A percentile compares a stretch with the other conserved stretches of the same genome.
Evolutionary conservation across 805 yeast genomes (phyloP).

Genomic region (Sungouiella blattae): DNA sequence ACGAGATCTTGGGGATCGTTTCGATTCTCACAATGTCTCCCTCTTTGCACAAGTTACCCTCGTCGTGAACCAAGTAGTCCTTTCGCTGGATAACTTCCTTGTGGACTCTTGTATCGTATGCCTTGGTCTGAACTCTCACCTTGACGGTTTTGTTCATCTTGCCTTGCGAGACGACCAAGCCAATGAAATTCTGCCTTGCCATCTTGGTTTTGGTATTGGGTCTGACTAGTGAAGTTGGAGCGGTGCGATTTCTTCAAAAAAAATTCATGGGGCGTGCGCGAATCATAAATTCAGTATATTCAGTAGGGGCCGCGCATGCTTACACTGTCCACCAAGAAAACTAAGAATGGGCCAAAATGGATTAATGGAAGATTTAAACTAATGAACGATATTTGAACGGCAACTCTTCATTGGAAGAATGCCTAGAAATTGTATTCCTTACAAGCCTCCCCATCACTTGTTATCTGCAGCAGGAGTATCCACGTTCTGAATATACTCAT

Average conservation of each 20-base stretch:
- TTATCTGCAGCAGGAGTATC: slow-evolving; percentile 12
- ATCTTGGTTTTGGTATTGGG: slow-evolving; percentile 32
- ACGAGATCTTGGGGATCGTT: slow-evolving; percentile 78
- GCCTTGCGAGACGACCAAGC: slow-evolving; percentile 93
- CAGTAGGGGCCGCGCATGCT: no score
- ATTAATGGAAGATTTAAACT: no score
- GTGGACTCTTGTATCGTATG: slow-evolving; percentile 67
- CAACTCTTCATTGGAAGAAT: no score
- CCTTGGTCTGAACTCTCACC: slow-evolving; percentile 79
- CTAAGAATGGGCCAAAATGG: no score
- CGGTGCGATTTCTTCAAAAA: slow-evolving; percentile 1
- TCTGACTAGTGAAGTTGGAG: not conserved
- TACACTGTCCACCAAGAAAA: no score
- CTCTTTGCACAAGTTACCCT: slow-evolving; percentile 84
- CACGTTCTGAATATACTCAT: slow-evolving; percentile 21
- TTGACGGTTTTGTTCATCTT: slow-evolving; percentile 94
- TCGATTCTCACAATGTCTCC: slow-evolving; percentile 96
- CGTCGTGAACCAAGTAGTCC: slow-evolving; percentile 90
- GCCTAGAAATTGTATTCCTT: no score
- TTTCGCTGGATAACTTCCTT: slow-evolving; percentile 75
- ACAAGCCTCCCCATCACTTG: no score
- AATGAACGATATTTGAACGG: no score
- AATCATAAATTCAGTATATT: not conserved
- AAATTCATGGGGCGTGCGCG: slow-evolving; percentile 5
- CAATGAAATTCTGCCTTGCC: slow-evolving; percentile 90